Evolutionary conservation across 805 yeast genomes (phyloP), one percentile per base, ranked within the genome.

Genomic region (Candida vaughaniae): DNA sequence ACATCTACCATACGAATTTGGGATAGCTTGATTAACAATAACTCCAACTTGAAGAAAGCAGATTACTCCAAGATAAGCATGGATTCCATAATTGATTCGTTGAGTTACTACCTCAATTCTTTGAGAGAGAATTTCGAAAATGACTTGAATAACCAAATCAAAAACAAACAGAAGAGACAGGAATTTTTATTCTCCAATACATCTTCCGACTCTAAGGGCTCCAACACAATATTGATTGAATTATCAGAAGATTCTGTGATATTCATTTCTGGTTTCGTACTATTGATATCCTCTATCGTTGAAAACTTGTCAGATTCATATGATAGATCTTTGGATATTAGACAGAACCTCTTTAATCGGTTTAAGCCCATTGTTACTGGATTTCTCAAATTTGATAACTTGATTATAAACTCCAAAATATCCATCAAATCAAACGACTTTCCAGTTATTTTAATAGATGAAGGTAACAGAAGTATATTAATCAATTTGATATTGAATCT

Each of bases 231-330:
- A 11, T 36, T 58, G 6, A 60, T 69, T 8, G 87, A 82, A 35
- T 64, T 89, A 22, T 84, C 85, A 23, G 95, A 87, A 46, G 96
- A 89, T 54, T 83, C 90, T 0, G 62, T 86, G 6, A 72, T 87
- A 6, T 79, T 85, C 36, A 66, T 89, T 5, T 75, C 90, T 0
- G 85, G 95, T 0, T 80, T 85, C 47, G 65, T 88, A 40, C 79
- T 85, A 17, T 62, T 93, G 33, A 64, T 89, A 9, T 57, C 70
- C 2, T 49, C 59, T 5, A 52, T 69, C 9, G 60, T 62, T 6
- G 51, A 48, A 26, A 64, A 66, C 40, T 48, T 62, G 19, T 29
- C 54, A 4, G 41, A 54, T 4, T 36, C 39, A 8, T 44, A 44
- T 16, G 59, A 54, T 16, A 49, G 57, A 28, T 50, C 60, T 0